Percentiles rank a stretch among this genome's conserved stretches.
These are phyloP conservation scores for Huntiella decipiens DNA, from an alignment of 2,329 filamentous ascomycete species.

Conservation along the genomic window DNA sequence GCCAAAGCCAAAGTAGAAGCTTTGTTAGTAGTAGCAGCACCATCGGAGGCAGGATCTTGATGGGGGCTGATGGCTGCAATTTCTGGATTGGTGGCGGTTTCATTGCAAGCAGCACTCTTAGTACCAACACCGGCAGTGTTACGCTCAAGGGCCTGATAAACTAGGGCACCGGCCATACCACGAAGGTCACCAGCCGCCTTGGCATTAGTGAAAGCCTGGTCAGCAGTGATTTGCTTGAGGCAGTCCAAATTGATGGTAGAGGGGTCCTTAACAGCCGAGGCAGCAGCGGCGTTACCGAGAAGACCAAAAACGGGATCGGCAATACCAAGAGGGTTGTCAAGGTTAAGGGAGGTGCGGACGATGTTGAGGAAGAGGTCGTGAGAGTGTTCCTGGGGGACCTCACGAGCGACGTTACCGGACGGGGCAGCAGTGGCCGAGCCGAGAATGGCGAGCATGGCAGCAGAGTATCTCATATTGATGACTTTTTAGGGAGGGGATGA, in stretches of 20 bases:
- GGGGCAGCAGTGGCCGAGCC: constrained; percentile 13
- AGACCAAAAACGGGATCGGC: constrained; percentile 33
- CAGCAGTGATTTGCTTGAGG: constrained; percentile 30
- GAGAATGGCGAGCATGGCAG: constrained; percentile 10
- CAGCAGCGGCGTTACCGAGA: constrained; percentile 25
- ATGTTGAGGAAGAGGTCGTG: constrained; percentile 29
- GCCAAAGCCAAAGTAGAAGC: constrained; percentile 39
- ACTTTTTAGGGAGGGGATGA: background rate
- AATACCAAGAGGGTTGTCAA: constrained; percentile 32
- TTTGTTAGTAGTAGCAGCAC: constrained; percentile 40
- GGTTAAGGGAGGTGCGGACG: constrained; percentile 25
- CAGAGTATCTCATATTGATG: constrained; percentile 7
- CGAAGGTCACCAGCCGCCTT: constrained; percentile 31
- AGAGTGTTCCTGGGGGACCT: constrained; percentile 39
- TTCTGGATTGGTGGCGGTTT: constrained; percentile 42
- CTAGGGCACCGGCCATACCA: constrained; percentile 33
- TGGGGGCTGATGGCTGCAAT: constrained; percentile 45
- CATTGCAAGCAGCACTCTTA: constrained; percentile 34
- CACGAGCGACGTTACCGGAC: constrained; percentile 14
- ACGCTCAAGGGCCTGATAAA: constrained; percentile 34
- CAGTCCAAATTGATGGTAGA: constrained; percentile 22
- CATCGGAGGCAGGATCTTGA: constrained; percentile 44
- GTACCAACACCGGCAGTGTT: constrained; percentile 27
- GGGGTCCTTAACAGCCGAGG: constrained; percentile 26
- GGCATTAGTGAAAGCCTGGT: constrained; percentile 41